Evolutionary conservation across 306 rosid genomes (phyloP), one percentile per base, ranked within the genome.

Genomic region (Castanea mollissima): DNA sequence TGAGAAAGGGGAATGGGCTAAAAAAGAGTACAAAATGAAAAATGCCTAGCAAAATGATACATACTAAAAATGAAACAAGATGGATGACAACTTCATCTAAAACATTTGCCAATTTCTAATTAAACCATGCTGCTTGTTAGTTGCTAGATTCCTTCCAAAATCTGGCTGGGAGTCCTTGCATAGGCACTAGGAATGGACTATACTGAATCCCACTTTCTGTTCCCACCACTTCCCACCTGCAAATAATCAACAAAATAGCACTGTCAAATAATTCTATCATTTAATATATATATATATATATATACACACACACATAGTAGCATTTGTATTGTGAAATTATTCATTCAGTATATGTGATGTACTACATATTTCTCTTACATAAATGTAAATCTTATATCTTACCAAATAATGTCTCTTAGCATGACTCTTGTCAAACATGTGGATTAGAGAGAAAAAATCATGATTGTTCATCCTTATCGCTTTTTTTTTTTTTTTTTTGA

Each of bases 171-270:
- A 94, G 92, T 86, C 98, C 98, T 52, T 90, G 74, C 63, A 81
- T 23, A 13, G 98, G 98, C 82, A 94, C 87, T 7, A 97, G 98
- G 38, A 94, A 94, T 80, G 98, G 98, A 34, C 90, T 85, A 84
- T 91, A 88, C 70, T 94, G 92, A 79, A 87, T 88, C 77, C 93
- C 91, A 73, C 81, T 82, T 76, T 91, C 73, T 1, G 93, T 72
- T 85, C 93, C 97, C 76, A 82, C 87, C 80, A 92, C 81, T 81
- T 91, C 95, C 97, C 96, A 94, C 88, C 98, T 94, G 80, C 73
- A 76, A 71, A 81, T 19, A 27, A 55, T 72, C 59, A 64, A 77
- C 76, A 77, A n/a, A 21, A 80, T 56, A 31, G 21, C 72, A 41
- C 21, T 52, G 21, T 85, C 32, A 71, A 27, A 12, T 6, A 73